These are phyloP conservation scores for Syzygium aromaticum DNA, from an alignment of 345 rosid genomes.

Conservation along the genomic window DNA sequence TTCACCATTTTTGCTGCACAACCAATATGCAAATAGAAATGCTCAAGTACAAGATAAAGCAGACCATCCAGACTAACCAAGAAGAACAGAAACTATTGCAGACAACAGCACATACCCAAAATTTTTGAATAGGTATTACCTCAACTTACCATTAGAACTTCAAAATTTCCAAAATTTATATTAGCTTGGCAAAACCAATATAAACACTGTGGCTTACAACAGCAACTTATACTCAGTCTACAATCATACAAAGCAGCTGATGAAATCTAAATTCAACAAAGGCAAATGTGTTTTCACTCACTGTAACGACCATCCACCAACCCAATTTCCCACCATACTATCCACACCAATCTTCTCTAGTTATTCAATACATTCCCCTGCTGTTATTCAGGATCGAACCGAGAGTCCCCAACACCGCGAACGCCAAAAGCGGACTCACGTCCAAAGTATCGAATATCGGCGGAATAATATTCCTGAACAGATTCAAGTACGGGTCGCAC, in stretches of 20 bases:
- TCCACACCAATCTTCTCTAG: background rate
- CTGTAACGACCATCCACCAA: background rate
- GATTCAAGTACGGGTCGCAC: conserved; percentile 79
- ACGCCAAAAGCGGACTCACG: conserved; percentile 77
- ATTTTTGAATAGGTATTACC: background rate
- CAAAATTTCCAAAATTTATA: background rate
- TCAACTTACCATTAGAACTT: background rate
- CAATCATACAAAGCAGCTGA: background rate
- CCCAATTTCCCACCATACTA: background rate
- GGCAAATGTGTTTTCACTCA: background rate
- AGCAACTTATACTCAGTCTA: background rate
- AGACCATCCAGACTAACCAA: background rate
- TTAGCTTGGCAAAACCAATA: background rate
- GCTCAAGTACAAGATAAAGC: background rate
- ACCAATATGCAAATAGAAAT: background rate
- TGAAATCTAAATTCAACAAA: background rate
- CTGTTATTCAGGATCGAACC: conserved; percentile 57
- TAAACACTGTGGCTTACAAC: background rate
- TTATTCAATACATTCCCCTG: conserved; percentile 21
- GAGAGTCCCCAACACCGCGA: conserved; percentile 63
- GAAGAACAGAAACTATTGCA: background rate
- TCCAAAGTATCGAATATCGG: conserved; percentile 75
- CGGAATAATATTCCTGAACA: conserved; percentile 81
- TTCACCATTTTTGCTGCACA: background rate
- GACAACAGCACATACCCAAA: background rate